Percentiles rank a stretch among this genome's conserved stretches.
phyloP scores from a whole-genome alignment of 2,329 filamentous ascomycete species.

The Fusarium domesticum region DNA sequence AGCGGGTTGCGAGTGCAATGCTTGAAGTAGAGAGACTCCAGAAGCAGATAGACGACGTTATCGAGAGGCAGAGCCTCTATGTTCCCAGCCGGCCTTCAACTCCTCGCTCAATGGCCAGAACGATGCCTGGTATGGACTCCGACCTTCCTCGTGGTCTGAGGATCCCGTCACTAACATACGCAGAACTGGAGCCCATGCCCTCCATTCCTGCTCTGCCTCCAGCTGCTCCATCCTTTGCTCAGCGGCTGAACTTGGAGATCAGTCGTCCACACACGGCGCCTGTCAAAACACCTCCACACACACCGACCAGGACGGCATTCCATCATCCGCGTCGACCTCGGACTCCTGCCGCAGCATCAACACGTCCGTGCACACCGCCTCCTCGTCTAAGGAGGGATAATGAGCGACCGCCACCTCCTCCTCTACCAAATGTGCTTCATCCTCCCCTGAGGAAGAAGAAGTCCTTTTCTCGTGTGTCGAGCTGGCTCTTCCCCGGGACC shows the following conservation, averaged over 20 bases:
- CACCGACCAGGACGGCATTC: constrained; percentile 33
- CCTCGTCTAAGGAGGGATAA: constrained; percentile 31
- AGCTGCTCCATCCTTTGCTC: constrained; percentile 55
- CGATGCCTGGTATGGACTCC: constrained; percentile 32
- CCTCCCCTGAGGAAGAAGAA: constrained; percentile 64
- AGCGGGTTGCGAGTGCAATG: constrained; percentile 55
- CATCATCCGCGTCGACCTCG: constrained; percentile 28
- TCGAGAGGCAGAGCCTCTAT: constrained; percentile 60
- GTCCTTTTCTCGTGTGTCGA: constrained; percentile 60
- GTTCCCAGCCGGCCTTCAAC: constrained; percentile 52
- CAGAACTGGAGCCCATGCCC: constrained; percentile 52
- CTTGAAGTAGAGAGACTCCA: constrained; percentile 58
- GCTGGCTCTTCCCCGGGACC: constrained; percentile 52
- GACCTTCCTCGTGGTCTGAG: constrained; percentile 7
- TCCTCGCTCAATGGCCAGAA: constrained; percentile 39
- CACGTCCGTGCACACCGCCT: constrained; percentile 28
- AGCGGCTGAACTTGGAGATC: constrained; percentile 49
- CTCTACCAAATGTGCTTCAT: constrained; percentile 56
- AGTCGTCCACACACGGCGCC: constrained; percentile 37
- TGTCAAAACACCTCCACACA: constrained; percentile 33
- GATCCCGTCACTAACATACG: constrained; percentile 14
- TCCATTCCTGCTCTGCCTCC: constrained; percentile 56
- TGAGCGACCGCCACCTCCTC: constrained; percentile 47
- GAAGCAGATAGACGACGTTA: constrained; percentile 56
- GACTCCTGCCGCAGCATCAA: constrained; percentile 30